These are phyloP conservation scores for Magnaporthales sp. DNA, from an alignment of 2,329 filamentous ascomycete species.

Conservation along the genomic window DNA sequence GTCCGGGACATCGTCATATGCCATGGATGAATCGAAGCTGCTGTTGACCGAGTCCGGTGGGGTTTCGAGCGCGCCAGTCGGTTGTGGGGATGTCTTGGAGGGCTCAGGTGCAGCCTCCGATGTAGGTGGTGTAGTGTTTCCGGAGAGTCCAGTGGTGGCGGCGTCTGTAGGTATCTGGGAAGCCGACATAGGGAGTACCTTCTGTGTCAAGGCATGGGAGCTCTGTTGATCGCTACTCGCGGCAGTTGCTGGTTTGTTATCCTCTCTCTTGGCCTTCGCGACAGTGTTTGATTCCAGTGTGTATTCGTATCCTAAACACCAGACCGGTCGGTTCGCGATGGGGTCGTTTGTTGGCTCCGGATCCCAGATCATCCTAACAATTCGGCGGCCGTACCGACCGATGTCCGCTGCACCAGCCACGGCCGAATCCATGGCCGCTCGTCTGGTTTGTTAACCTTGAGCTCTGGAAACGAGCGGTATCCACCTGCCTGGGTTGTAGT, in stretches of 20 bases:
- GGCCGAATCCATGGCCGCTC: constrained; percentile 21
- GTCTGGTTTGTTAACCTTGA: neutral
- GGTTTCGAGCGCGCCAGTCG: constrained; percentile 27
- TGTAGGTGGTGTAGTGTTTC: constrained; percentile 7
- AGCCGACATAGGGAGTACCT: neutral
- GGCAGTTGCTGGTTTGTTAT: neutral
- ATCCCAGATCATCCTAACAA: constrained; percentile 90
- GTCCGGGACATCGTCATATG: constrained; percentile 33
- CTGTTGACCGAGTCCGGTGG: constrained; percentile 39
- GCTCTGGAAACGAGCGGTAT: neutral
- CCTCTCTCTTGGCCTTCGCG: constrained; percentile 13
- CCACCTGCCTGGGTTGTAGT: neutral
- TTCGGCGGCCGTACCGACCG: constrained; percentile 64
- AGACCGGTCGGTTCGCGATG: constrained; percentile 59
- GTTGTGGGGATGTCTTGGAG: constrained; percentile 6
- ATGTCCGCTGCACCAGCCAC: constrained; percentile 55
- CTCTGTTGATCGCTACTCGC: neutral
- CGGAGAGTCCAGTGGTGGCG: constrained; percentile 9
- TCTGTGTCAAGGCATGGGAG: neutral
- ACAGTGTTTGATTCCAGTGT: constrained; percentile 23
- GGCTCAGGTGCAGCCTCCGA: constrained; percentile 8
- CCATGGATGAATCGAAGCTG: constrained; percentile 42
- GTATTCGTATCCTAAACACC: constrained; percentile 63
- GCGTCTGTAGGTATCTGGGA: constrained; percentile 7
- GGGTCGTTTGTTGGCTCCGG: constrained; percentile 77